These are phyloP conservation scores for Hansenula anomala DNA, from an alignment of 1,139 yeast genomes.

Conservation along the genomic window DNA sequence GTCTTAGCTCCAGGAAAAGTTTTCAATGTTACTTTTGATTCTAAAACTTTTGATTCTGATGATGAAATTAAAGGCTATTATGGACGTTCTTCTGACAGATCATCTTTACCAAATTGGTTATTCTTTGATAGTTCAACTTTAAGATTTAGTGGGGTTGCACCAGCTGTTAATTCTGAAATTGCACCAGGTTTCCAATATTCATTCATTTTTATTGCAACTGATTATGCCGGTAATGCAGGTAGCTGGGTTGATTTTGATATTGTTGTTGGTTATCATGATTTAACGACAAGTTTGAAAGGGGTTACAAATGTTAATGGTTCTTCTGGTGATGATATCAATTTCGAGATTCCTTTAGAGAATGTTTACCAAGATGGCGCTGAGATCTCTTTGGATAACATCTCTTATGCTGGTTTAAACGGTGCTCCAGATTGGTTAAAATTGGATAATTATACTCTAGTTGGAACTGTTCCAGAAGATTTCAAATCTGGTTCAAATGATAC, in stretches of 20 bases:
- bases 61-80: conserved; percentile 60
- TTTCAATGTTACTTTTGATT: conserved; percentile 60
- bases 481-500: conserved; percentile 30
- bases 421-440: conserved; percentile 62
- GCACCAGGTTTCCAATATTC: conserved; percentile 81
- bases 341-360: conserved; percentile 54
- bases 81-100: conserved; percentile 75
- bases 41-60: conserved; percentile 49
- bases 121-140: conserved; percentile 55
- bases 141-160: conserved; percentile 85
- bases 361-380: conserved; percentile 55
- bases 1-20: conserved; percentile 66
- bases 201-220: conserved; percentile 77
- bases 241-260: conserved; percentile 66
- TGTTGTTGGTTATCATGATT: conserved; percentile 82
- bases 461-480: conserved; percentile 49
- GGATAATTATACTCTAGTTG: conserved; percentile 41
- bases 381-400: conserved; percentile 48
- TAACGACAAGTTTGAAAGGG: conserved; percentile 50
- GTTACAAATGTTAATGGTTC: conserved; percentile 64
- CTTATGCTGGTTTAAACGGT: conserved; percentile 40
- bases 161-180: conserved; percentile 73
- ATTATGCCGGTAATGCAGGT: conserved; percentile 71
- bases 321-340: conserved; percentile 46
- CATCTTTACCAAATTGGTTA: conserved; percentile 92